Conservation (phyloP, 2,329 filamentous ascomycete species). For the Alternaria tenuissima region DNA sequence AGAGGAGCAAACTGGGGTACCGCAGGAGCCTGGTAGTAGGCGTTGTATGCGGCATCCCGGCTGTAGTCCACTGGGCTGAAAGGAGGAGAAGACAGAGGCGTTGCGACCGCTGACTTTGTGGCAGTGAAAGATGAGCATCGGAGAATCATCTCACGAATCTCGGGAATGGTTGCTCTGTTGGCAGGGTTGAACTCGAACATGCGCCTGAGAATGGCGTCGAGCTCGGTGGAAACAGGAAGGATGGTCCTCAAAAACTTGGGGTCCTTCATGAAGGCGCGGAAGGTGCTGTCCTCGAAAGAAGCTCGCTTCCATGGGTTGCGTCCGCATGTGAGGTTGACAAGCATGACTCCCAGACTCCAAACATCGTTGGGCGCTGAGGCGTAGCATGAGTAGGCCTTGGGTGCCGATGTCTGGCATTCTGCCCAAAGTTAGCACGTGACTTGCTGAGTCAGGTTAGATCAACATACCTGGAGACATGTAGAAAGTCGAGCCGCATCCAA, state of each 20-base stretch:
- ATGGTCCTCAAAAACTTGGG: conserved; percentile 91
- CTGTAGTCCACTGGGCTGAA: conserved; percentile 53
- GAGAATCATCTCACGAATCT: conserved; percentile 79
- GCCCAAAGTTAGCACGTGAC: conserved; percentile 40
- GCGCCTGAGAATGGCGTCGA: conserved; percentile 84
- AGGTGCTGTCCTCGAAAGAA: conserved; percentile 91
- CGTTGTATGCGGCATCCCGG: conserved; percentile 39
- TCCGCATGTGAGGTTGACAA: conserved; percentile 96
- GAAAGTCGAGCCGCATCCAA: conserved; percentile 97
- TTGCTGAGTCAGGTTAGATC: conserved; percentile 19
- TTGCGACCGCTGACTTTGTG: conserved; percentile 53
- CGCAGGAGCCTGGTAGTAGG: conserved; percentile 39
- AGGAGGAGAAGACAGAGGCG: conserved; percentile 55
- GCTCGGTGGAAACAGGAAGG: conserved; percentile 85
- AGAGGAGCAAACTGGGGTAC: conserved; percentile 45
- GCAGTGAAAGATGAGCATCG: conserved; percentile 78
- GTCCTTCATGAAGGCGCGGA: conserved; percentile 87
- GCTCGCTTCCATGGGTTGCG: conserved; percentile 99
- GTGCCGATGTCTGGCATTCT: conserved; percentile 89
- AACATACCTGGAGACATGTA: conserved; percentile 98
- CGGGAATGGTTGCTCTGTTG: conserved; percentile 80
- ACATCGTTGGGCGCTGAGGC: conserved; percentile 94
- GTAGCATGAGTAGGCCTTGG: conserved; percentile 77
- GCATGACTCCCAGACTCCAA: conserved; percentile 97
- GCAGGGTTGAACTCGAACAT: conserved; percentile 89